A percentile compares a stretch with the other conserved stretches of the same genome.
These are phyloP conservation scores for Tilletia indica DNA, from an alignment of 1,284 basidiomycete genomes.

Conservation along the genomic window DNA sequence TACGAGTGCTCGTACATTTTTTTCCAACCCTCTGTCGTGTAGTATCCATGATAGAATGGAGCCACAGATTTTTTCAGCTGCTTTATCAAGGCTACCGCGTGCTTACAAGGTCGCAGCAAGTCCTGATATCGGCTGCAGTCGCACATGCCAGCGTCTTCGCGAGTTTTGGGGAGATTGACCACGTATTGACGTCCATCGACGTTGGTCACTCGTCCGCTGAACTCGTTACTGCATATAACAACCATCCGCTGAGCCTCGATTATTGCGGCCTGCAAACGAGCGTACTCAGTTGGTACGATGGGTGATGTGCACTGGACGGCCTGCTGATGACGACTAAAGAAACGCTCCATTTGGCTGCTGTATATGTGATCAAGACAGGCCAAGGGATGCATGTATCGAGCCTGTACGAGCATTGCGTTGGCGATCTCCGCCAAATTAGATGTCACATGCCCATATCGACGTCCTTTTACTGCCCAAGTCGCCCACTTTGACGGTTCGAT, in stretches of 20 bases:
- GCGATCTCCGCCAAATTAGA: not conserved
- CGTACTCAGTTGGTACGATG: not conserved
- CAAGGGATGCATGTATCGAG: not conserved
- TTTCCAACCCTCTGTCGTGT: not conserved
- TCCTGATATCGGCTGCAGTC: not conserved
- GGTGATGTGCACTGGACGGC: not conserved
- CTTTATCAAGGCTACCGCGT: not conserved
- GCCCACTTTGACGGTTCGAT: not conserved
- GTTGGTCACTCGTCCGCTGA: not conserved
- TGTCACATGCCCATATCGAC: not conserved
- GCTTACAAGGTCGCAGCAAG: not conserved
- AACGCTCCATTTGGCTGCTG: not conserved
- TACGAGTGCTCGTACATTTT: not conserved
- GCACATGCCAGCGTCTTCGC: not conserved
- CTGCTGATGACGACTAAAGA: not conserved
- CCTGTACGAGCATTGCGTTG: not conserved
- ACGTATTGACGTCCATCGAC: not conserved
- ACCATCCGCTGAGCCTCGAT: not conserved
- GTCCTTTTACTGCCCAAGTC: not conserved
- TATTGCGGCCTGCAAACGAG: not conserved
- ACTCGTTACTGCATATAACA: not conserved
- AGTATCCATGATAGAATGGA: not conserved
- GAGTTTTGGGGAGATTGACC: not conserved
- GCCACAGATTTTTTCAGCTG: not conserved
- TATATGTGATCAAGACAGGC: not conserved